Evolutionary conservation across 305 asterid species (phyloP).

Genomic region (Rubia tinctorum): DNA sequence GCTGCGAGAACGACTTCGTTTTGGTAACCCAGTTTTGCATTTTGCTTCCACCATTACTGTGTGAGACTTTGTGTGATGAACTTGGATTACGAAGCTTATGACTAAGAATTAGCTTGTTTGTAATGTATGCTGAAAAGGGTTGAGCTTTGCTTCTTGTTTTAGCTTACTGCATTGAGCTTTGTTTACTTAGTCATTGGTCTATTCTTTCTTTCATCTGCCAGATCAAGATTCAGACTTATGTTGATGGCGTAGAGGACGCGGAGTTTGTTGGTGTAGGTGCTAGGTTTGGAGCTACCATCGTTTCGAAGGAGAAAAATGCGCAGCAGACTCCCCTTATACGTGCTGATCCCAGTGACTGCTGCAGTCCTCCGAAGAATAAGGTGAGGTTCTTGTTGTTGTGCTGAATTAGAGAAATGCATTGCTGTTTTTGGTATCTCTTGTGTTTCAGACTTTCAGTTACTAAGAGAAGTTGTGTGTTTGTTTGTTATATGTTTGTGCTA

Average conservation of each 20-base stretch:
- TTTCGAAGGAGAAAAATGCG: conserved; percentile 93
- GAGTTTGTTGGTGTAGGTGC: conserved; percentile 99
- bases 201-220: conserved; percentile 14
- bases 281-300: conserved; percentile 82
- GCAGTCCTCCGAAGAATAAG: conserved; percentile 65
- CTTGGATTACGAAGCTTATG: background rate
- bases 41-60: background rate
- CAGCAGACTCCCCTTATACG: conserved; percentile 57
- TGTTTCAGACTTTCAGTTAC: conserved; percentile 5
- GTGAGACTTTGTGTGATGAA: background rate
- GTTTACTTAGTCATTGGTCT: background rate
- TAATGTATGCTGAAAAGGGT: background rate
- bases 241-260: conserved; percentile 66
- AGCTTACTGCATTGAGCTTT: background rate
- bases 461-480: conserved; percentile 11
- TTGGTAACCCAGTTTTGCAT: conserved; percentile 27
- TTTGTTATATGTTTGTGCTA: conserved; percentile 24
- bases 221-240: conserved; percentile 94
- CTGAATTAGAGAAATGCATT: background rate
- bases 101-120: background rate
- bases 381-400: conserved; percentile 26
- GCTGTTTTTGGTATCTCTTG: conserved; percentile 9
- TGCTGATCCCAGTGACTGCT: conserved; percentile 82
- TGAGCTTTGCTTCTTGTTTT: background rate
- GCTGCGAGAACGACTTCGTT: conserved; percentile 53